Conservation (phyloP, 2,329 filamentous ascomycete species). For the Fusarium buharicum region DNA sequence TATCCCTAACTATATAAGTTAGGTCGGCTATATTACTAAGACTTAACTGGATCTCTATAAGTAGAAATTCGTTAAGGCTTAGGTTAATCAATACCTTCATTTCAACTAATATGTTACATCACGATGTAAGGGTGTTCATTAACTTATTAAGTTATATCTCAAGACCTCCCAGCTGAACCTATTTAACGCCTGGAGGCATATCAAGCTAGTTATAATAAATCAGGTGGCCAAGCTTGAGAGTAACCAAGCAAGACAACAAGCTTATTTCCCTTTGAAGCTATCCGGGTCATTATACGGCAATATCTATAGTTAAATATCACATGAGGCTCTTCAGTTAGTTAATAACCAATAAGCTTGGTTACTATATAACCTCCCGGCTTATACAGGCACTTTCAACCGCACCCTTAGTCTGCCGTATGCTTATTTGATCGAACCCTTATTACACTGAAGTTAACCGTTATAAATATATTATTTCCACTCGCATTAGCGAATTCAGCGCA, state of each 20-base stretch:
- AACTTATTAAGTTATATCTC: background rate
- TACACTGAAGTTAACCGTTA: slow-evolving; percentile 15
- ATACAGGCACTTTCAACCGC: slow-evolving; percentile 23
- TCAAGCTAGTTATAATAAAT: slow-evolving; percentile 1
- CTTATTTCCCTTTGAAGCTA: background rate
- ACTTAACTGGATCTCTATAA: slow-evolving; percentile 38
- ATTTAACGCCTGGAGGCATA: slow-evolving; percentile 1
- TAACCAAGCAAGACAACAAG: background rate
- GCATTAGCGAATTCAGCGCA: slow-evolving; percentile 27
- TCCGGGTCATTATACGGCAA: background rate
- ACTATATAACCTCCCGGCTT: slow-evolving; percentile 9
- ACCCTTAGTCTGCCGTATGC: slow-evolving; percentile 4
- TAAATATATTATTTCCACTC: slow-evolving; percentile 25
- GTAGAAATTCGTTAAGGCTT: slow-evolving; percentile 38
- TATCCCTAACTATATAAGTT: slow-evolving; percentile 16
- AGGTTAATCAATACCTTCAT: slow-evolving; percentile 34
- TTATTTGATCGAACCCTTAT: background rate
- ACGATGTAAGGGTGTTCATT: background rate
- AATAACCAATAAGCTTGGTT: background rate
- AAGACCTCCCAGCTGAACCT: background rate
- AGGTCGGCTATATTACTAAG: slow-evolving; percentile 37
- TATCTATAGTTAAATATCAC: slow-evolving; percentile 3
- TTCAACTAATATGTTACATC: slow-evolving; percentile 31
- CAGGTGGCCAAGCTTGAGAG: background rate
- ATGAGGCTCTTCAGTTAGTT: too few species aligned